Conservation (phyloP, 257 asterid genomes). For the Schizonepeta tenuifolia region DNA sequence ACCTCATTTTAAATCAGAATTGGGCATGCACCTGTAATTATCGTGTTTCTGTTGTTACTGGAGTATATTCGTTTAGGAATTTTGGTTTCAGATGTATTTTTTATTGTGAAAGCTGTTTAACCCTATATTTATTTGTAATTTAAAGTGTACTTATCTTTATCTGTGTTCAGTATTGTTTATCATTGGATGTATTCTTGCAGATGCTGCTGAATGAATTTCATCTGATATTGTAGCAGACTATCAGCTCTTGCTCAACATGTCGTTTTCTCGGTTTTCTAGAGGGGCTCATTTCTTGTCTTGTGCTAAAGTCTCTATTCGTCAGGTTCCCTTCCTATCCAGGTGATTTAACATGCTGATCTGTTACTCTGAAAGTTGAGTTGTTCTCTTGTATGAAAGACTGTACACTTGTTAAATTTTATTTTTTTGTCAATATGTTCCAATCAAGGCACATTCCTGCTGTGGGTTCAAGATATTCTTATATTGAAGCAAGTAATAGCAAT, state of each 20-base stretch:
- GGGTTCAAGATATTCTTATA: conserved; percentile 36
- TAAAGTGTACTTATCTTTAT: not conserved
- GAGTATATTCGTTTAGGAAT: conserved; percentile 5
- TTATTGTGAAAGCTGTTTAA: not conserved
- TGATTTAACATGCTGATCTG: not conserved
- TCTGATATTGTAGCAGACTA: conserved; percentile 25
- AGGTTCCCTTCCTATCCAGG: conserved; percentile 49
- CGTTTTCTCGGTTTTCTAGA: conserved; percentile 56
- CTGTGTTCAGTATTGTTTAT: conserved; percentile 14
- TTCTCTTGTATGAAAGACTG: not conserved
- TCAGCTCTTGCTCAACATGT: conserved; percentile 43
- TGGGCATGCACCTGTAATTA: not conserved
- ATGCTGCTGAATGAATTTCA: conserved; percentile 33
- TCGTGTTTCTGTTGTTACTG: not conserved
- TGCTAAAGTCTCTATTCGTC: conserved; percentile 33
- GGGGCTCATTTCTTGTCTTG: conserved; percentile 41
- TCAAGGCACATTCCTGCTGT: conserved; percentile 37
- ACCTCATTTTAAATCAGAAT: not conserved
- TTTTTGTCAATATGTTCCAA: not conserved
- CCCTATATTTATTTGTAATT: not conserved
- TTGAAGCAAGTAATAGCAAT: conserved; percentile 32
- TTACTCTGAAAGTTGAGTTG: not conserved
- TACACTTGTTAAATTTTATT: not conserved
- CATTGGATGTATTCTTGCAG: conserved; percentile 32
- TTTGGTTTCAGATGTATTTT: not conserved